phyloP scores from a whole-genome alignment of 768 basidiomycete genomes.

The Neoboletus brunneissimus region DNA sequence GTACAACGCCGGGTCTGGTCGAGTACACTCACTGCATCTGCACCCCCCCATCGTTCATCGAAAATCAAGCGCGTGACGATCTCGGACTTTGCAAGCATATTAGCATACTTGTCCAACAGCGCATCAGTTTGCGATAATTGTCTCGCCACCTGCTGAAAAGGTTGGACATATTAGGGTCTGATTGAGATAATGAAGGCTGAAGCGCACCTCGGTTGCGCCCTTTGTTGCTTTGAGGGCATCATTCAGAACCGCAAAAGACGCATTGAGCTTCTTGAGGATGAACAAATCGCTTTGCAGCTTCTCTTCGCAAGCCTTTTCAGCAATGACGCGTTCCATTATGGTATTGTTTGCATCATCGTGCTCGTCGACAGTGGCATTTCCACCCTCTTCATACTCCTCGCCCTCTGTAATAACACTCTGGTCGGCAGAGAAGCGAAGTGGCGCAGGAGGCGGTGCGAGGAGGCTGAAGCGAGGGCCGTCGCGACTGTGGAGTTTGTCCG shows the following conservation, averaged over 20 bases:
- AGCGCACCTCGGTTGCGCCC: slow-evolving; percentile 66
- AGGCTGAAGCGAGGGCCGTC: slow-evolving; percentile 34
- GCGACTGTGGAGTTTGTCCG: slow-evolving; percentile 31
- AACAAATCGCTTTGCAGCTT: slow-evolving; percentile 73
- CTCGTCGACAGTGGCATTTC: slow-evolving; percentile 5
- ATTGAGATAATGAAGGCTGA: neutral
- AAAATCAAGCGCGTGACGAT: slow-evolving; percentile 64
- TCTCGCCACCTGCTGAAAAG: slow-evolving; percentile 54
- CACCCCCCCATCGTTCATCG: slow-evolving; percentile 75
- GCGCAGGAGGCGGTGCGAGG: slow-evolving; percentile 28
- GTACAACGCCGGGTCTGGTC: neutral
- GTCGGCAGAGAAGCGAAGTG: slow-evolving; percentile 17
- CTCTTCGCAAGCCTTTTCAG: slow-evolving; percentile 54
- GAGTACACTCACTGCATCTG: slow-evolving; percentile 54
- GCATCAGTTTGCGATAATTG: slow-evolving; percentile 72
- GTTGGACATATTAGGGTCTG: neutral
- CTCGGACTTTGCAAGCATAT: slow-evolving; percentile 67
- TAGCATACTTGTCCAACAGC: slow-evolving; percentile 72
- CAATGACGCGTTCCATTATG: slow-evolving; percentile 22
- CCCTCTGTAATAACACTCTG: slow-evolving; percentile 26
- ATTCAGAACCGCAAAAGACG: slow-evolving; percentile 64
- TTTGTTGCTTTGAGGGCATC: slow-evolving; percentile 63
- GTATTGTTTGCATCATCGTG: slow-evolving; percentile 23
- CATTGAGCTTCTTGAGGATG: slow-evolving; percentile 69
- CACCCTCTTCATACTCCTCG: slow-evolving; percentile 21